Evolutionary conservation across 345 rosid genomes (phyloP), one percentile per base, ranked within the genome.

Genomic region (Psidium guajava): DNA sequence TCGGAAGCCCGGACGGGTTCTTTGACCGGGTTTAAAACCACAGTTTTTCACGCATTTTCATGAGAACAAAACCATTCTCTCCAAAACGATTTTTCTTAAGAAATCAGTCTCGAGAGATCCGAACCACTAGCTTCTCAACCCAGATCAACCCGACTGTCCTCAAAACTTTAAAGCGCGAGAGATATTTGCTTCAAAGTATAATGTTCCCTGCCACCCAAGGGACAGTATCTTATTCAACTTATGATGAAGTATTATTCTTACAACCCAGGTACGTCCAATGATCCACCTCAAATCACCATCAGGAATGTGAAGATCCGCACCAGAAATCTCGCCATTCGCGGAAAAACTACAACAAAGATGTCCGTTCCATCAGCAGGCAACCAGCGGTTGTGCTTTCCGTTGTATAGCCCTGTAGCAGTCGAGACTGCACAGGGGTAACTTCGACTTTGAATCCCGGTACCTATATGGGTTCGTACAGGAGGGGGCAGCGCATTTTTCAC

Each of bases 341-440:
- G 12, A 11, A 69, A 2, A 18, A 36, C 25, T 36, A 36, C 13
- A 8, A 11, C 47, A 69, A 36, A 69, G 80, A 69, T 3, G 11
- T 69, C 80, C 25, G 25, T 47, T 69, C 80, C 80, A 69, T 69
- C 77, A 64, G 77, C 77, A 64, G 47, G 77, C 47, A 32, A 64
- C 40, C 77, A 69, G 80, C 10, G 80, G 80, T 25, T 69, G 80
- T 18, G 47, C 22, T 18, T 88, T 92, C 82, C 86, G 92, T 86
- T 91, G 93, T 86, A 96, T 84, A 42, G 96, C 98, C 89, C 93
- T 97, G 92, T 97, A 97, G 89, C 99, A 97, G 85, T 89, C 85
- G 83, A 97, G 94, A 87, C 99, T 97, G 92, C 99, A 96, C 36
- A 97, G 96, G 54, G 99, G 99, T 81, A 93, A 89, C 87, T 93